phyloP scores from a whole-genome alignment of 371 early-diverging fungal species.

The Apophysomyces variabilis region DNA sequence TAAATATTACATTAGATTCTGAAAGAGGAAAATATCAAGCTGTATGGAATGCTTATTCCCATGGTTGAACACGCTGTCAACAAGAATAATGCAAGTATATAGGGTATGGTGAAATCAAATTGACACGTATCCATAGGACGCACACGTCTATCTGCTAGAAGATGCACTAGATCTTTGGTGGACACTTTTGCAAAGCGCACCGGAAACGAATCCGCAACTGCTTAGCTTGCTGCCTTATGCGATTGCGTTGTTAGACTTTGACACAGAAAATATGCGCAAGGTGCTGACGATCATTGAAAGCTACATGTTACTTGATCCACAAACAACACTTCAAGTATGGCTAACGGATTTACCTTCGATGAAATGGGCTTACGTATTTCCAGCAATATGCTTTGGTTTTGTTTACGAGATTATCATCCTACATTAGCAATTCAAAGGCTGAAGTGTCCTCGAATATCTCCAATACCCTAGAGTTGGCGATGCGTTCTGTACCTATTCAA shows the following conservation, averaged over 20 bases:
- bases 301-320: conserved; percentile 72
- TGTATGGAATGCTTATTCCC: conserved; percentile 78
- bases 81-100: conserved; percentile 44
- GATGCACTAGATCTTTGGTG: conserved; percentile 91
- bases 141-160: conserved; percentile 84
- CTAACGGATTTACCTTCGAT: conserved; percentile 4
- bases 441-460: conserved; percentile 69
- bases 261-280: conserved; percentile 75
- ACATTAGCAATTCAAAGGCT: conserved; percentile 61
- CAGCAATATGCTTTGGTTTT: conserved; percentile 52
- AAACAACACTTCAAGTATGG: conserved; percentile 49
- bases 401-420: conserved; percentile 55
- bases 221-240: conserved; percentile 67
- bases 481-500: conserved; percentile 58
- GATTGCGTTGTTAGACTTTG: conserved; percentile 70
- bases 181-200: conserved; percentile 72
- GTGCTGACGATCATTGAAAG: conserved; percentile 81
- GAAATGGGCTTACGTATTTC: neutral
- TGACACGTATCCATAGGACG: conserved; percentile 49
- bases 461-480: conserved; percentile 61
- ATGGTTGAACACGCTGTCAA: conserved; percentile 76
- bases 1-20: conserved; percentile 57
- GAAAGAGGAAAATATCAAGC: conserved; percentile 66
- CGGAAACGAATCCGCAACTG: conserved; percentile 55
- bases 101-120: neutral